Evolutionary conservation across 495 filamentous ascomycete genomes (phyloP).

Genomic region (Hypoxylon subgilvum): DNA sequence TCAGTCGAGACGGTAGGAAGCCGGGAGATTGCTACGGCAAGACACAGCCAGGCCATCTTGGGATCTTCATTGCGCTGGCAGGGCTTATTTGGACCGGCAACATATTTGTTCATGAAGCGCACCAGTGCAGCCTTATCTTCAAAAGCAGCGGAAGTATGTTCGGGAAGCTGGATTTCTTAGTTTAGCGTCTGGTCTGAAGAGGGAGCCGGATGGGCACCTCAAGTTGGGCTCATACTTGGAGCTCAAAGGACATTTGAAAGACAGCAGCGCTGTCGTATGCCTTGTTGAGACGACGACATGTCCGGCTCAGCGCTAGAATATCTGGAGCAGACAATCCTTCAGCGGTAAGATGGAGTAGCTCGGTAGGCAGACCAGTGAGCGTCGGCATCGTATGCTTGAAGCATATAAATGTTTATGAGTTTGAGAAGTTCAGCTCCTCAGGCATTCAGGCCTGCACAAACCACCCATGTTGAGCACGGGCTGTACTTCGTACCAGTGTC

Average conservation of each 20-base stretch:
- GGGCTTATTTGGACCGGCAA: slow-evolving; percentile 19
- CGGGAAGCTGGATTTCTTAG: slow-evolving; percentile 16
- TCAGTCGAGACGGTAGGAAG: slow-evolving; percentile 6
- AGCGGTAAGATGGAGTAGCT: slow-evolving; percentile 27
- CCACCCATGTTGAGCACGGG: no score
- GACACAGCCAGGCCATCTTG: slow-evolving; percentile 22
- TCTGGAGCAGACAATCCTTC: slow-evolving; percentile 19
- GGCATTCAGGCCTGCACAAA: no score
- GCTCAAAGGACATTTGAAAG: slow-evolving; percentile 26
- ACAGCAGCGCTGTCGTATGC: slow-evolving; percentile 18
- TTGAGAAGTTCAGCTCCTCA: no score
- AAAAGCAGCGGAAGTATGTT: slow-evolving; percentile 17
- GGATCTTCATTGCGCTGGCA: slow-evolving; percentile 23
- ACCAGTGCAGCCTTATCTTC: slow-evolving; percentile 5
- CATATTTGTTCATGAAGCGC: slow-evolving; percentile 17
- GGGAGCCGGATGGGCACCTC: neutral
- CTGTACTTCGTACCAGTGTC: no score
- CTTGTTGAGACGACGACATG: slow-evolving; percentile 20
- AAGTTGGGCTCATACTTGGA: slow-evolving; percentile 10
- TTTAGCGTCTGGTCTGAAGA: neutral
- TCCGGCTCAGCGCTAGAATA: slow-evolving; percentile 17
- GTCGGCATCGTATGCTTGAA: neutral
- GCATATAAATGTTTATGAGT: no score
- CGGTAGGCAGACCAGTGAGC: slow-evolving; percentile 12
- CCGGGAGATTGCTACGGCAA: slow-evolving; percentile 18